These are phyloP conservation scores for Metschnikowia chrysomelidarum DNA, from an alignment of 805 yeast genomes.

Conservation along the genomic window DNA sequence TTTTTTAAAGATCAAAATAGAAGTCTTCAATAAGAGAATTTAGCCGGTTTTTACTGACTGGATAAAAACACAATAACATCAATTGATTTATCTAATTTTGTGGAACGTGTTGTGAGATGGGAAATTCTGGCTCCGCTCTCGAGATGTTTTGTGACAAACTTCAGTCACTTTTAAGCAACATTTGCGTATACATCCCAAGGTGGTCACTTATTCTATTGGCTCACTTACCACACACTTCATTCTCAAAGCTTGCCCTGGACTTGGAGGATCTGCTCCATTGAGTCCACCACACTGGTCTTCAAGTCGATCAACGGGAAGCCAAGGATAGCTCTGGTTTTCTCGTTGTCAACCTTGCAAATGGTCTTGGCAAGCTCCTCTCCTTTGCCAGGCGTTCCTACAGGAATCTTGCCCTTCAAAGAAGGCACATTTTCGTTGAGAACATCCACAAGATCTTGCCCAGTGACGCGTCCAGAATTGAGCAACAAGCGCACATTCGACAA, in stretches of 20 bases:
- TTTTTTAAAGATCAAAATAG: too few relatives aligned
- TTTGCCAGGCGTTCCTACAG: constrained; percentile 41
- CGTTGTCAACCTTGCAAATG: constrained; percentile 30
- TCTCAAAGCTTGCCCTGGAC: neutral
- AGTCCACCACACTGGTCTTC: constrained; percentile 40
- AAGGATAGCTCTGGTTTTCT: constrained; percentile 34
- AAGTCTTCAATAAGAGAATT: too few relatives aligned
- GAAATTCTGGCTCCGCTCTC: too few relatives aligned
- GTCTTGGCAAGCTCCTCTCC: constrained; percentile 18
- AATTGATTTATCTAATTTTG: too few relatives aligned
- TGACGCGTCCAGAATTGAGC: constrained; percentile 22
- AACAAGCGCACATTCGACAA: constrained; percentile 30
- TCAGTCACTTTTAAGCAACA: too few relatives aligned
- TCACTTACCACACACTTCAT: too few relatives aligned
- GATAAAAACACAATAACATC: too few relatives aligned
- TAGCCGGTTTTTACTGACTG: too few relatives aligned
- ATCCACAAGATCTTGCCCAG: constrained; percentile 32
- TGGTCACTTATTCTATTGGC: too few relatives aligned
- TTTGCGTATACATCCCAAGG: too few relatives aligned
- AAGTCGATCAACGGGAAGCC: constrained; percentile 40
- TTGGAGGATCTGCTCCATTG: constrained; percentile 38
- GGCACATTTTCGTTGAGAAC: constrained; percentile 41
- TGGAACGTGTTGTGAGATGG: too few relatives aligned
- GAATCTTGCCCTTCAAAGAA: constrained; percentile 41
- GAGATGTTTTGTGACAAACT: too few relatives aligned